Percentiles rank a stretch among this genome's conserved stretches.
These are phyloP conservation scores for Podospora appendiculata DNA, from an alignment of 495 filamentous ascomycete species.

Conservation along the genomic window DNA sequence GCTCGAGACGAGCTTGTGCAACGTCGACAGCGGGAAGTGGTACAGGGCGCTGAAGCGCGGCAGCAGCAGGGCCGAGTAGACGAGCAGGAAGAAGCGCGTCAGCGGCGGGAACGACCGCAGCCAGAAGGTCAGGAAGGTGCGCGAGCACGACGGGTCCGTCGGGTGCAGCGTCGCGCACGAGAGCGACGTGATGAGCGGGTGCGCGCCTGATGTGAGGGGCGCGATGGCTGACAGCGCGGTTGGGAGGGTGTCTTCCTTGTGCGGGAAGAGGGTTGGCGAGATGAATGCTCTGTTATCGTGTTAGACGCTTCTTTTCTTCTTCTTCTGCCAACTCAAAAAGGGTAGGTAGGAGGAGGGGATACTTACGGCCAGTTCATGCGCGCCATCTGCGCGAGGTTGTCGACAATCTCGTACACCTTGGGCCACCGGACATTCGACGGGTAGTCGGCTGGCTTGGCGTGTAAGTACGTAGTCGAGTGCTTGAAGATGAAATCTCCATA, in stretches of 20 bases:
- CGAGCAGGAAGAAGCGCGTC: slow-evolving; percentile 64
- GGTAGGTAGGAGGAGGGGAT: neutral
- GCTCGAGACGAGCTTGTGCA: slow-evolving; percentile 52
- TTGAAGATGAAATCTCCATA: slow-evolving; percentile 69
- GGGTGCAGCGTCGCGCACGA: slow-evolving; percentile 94
- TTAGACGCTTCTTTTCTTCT: too few relatives aligned
- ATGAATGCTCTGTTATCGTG: slow-evolving; percentile 48
- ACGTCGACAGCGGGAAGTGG: slow-evolving; percentile 52
- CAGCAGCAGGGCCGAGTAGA: slow-evolving; percentile 60
- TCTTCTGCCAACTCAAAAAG: too few relatives aligned
- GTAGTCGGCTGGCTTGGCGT: slow-evolving; percentile 59
- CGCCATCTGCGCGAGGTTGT: slow-evolving; percentile 74
- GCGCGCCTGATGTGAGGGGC: slow-evolving; percentile 74
- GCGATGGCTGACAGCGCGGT: slow-evolving; percentile 56
- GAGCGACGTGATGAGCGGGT: slow-evolving; percentile 72
- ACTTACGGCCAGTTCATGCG: slow-evolving; percentile 77
- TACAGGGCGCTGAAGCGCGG: slow-evolving; percentile 59
- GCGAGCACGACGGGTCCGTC: slow-evolving; percentile 72
- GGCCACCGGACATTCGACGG: slow-evolving; percentile 68
- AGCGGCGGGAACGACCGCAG: slow-evolving; percentile 70
- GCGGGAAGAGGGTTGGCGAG: slow-evolving; percentile 82
- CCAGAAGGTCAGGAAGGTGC: slow-evolving; percentile 77
- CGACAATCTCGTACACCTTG: slow-evolving; percentile 63
- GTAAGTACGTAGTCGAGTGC: slow-evolving; percentile 71
- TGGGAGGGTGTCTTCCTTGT: slow-evolving; percentile 55